Evolutionary conservation across 371 early-diverging fungal species (phyloP), one percentile per base, ranked within the genome.

Genomic region (Mortierella sp.): DNA sequence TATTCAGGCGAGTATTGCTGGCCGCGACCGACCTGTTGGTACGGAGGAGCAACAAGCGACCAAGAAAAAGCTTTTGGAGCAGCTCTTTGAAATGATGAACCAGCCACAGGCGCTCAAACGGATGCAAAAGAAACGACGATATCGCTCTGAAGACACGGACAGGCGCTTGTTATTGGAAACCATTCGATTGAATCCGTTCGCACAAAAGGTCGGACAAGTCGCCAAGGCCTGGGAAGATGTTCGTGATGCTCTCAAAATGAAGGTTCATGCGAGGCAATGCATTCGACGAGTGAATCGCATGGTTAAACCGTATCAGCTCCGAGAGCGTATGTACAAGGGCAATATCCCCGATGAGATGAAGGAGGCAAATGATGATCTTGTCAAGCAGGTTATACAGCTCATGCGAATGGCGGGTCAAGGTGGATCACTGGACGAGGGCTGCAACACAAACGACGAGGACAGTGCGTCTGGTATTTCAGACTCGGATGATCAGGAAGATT

Each of bases 221-320:
- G 78, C 70, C 32, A 76, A 70, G 44, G 70, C 70, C 6, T 76
- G 78, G 78, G 78, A 76, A 39, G 78, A 76, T 39, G 65, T 76
- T 5, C 56, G 70, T 14, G 78, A 76, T 26, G 66, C 78, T 3
- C 42, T 76, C 31, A 52, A 61, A 31, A 76, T 76, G 78, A 70
- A 64, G 59, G 78, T 76, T 4, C 78, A 76, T 58, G 65, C 78
- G 0, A 64, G 78, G 3, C 78, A 76, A 41, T 76, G 78, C 49
- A 62, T 76, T 30, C 70, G 78, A 17, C 39, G 78, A 17, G 78
- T 76, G 15, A 64, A 76, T 39, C 61, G 78, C 17, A 76, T 76
- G 65, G 55, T 76, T 24, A 76, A 70, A 47, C 78, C 70, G 3
- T 76, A 65, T 26, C 70, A 60, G 39, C 46, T 76, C 21, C 48